Conservation (phyloP, 345 rosid genomes). For the Salix viminalis region DNA sequence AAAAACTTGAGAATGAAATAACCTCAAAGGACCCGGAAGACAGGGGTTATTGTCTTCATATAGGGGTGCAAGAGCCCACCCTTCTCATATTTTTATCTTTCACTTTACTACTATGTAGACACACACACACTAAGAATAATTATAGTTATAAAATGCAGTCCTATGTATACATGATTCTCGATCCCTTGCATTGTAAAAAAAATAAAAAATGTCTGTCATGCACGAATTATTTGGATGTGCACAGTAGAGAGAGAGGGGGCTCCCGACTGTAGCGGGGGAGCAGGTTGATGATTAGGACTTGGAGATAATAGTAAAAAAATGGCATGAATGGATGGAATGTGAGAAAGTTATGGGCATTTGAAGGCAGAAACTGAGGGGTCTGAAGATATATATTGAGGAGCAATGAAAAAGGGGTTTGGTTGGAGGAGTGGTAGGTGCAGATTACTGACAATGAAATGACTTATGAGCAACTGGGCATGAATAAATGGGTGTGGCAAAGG, state of each 20-base stretch:
- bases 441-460: constrained; percentile 38
- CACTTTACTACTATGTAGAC: not conserved
- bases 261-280: constrained; percentile 46
- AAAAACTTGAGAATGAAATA: constrained; percentile 3
- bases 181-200: not conserved
- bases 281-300: constrained; percentile 41
- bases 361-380: constrained; percentile 25
- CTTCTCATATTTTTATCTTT: constrained; percentile 2
- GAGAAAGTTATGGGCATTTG: constrained; percentile 62
- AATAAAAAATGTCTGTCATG: constrained; percentile 19
- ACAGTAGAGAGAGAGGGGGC: constrained; percentile 14
- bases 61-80: constrained; percentile 35
- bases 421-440: constrained; percentile 24
- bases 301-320: constrained; percentile 20
- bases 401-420: not conserved
- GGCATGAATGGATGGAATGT: constrained; percentile 43
- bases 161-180: constrained; percentile 4
- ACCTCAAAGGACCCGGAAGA: constrained; percentile 32
- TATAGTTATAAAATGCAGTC: not conserved
- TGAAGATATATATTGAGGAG: constrained; percentile 1
- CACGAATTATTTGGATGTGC: constrained; percentile 36
- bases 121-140: too few species aligned
- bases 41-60: constrained; percentile 39
- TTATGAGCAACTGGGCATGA: constrained; percentile 25
- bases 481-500: constrained; percentile 35